These are phyloP conservation scores for Moricandia arvensis DNA, from an alignment of 345 rosid species.

Conservation along the genomic window DNA sequence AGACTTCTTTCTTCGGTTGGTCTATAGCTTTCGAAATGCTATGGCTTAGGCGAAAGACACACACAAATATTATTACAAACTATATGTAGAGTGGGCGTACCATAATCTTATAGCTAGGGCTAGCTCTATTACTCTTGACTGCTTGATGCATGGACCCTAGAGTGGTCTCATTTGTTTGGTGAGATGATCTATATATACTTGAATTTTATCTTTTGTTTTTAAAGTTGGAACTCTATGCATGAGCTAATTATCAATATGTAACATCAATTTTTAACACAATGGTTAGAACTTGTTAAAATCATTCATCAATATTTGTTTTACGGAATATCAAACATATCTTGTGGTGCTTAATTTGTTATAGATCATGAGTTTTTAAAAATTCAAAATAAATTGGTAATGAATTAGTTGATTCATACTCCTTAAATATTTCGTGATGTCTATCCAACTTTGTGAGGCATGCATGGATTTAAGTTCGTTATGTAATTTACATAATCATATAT, in stretches of 20 bases:
- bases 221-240: not conserved
- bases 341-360: not conserved
- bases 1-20: conserved; percentile 30
- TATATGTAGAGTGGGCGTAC: not conserved
- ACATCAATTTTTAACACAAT: no score
- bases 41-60: conserved; percentile 6
- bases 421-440: not conserved
- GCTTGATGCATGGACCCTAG: conserved; percentile 13
- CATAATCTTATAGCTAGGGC: conserved; percentile 20
- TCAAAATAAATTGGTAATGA: not conserved
- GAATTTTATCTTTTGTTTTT: not conserved
- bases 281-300: not conserved
- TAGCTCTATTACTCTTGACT: conserved; percentile 6
- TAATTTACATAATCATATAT: not conserved
- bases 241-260: not conserved
- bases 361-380: not conserved
- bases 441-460: not conserved
- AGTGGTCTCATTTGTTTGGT: not conserved
- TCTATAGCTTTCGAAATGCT: conserved; percentile 29
- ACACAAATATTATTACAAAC: conserved; percentile 21
- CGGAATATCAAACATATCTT: not conserved
- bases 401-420: not conserved
- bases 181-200: not conserved
- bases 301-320: not conserved
- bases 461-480: not conserved